phyloP scores from a whole-genome alignment of 192 early-diverging fungal species.

The Linnemannia elongata region DNA sequence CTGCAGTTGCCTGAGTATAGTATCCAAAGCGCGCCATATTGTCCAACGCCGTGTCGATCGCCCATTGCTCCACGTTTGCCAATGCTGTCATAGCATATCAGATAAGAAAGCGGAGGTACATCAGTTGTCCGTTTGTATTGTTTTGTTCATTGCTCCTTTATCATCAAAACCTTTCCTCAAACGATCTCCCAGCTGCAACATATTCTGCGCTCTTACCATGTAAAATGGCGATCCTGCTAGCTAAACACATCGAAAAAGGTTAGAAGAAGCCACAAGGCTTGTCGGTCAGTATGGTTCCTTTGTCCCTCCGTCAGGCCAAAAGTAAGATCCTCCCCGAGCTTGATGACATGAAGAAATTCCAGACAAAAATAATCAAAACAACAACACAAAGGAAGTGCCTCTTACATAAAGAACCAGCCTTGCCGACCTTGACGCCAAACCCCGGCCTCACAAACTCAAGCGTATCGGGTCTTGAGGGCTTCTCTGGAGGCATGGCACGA shows the following conservation, averaged over 20 bases:
- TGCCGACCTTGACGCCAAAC: slow-evolving; percentile 61
- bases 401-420: slow-evolving; percentile 61
- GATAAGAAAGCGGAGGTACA: background rate
- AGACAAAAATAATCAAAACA: background rate
- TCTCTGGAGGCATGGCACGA: slow-evolving; percentile 61
- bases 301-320: background rate
- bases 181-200: no score
- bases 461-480: slow-evolving; percentile 60
- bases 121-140: background rate
- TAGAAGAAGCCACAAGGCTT: background rate
- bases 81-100: slow-evolving; percentile 38
- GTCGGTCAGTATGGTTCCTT: background rate
- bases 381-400: background rate
- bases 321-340: background rate
- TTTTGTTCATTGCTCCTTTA: background rate
- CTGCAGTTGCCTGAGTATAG: slow-evolving; percentile 38
- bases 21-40: slow-evolving; percentile 70
- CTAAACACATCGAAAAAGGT: slow-evolving; percentile 4
- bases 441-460: slow-evolving; percentile 61
- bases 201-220: slow-evolving; percentile 51
- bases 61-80: slow-evolving; percentile 79
- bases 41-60: slow-evolving; percentile 77
- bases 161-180: no score
- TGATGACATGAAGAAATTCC: background rate
- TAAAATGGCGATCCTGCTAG: slow-evolving; percentile 69